A percentile compares a stretch with the other conserved stretches of the same genome.
phyloP scores from a whole-genome alignment of 208 protist genomes.

The Endotrypanum monterogeii region DNA sequence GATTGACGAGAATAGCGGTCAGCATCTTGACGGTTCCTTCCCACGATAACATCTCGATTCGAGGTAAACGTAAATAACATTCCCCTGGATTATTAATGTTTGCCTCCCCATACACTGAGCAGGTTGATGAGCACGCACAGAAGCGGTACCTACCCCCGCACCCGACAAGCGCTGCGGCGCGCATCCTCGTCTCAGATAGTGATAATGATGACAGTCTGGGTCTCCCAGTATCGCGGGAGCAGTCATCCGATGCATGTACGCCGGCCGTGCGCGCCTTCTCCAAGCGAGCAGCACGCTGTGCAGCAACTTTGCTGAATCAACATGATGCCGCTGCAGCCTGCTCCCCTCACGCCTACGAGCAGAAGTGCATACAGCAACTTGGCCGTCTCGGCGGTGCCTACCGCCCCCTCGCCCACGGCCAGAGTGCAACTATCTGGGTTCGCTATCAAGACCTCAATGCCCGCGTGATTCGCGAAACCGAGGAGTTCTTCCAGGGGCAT shows the following conservation, averaged over 20 bases:
- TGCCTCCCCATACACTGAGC: not conserved
- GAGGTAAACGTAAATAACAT: not conserved
- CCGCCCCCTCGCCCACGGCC: slow-evolving; percentile 31
- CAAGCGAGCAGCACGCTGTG: slow-evolving; percentile 27
- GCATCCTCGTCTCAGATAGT: slow-evolving; percentile 29
- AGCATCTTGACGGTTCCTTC: too few species aligned
- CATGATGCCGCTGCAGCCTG: not conserved
- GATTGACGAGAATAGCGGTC: not conserved
- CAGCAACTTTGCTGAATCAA: slow-evolving; percentile 18
- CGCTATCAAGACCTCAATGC: slow-evolving; percentile 26
- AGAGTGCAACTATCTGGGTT: slow-evolving; percentile 44
- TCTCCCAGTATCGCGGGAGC: not conserved
- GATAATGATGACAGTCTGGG: slow-evolving; percentile 31
- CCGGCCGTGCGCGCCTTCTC: slow-evolving; percentile 19
- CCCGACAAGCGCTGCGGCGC: not conserved
- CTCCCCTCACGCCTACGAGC: not conserved
- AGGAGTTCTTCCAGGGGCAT: slow-evolving; percentile 25
- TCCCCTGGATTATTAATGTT: not conserved
- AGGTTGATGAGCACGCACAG: not conserved
- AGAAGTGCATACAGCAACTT: slow-evolving; percentile 31
- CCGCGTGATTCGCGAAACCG: slow-evolving; percentile 36
- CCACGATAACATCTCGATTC: not conserved
- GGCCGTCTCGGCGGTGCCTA: slow-evolving; percentile 54
- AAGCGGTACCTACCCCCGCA: not conserved
- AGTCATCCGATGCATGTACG: not conserved